Evolutionary conservation across 805 yeast genomes (phyloP).

Genomic region (Starmera pachycereana): DNA sequence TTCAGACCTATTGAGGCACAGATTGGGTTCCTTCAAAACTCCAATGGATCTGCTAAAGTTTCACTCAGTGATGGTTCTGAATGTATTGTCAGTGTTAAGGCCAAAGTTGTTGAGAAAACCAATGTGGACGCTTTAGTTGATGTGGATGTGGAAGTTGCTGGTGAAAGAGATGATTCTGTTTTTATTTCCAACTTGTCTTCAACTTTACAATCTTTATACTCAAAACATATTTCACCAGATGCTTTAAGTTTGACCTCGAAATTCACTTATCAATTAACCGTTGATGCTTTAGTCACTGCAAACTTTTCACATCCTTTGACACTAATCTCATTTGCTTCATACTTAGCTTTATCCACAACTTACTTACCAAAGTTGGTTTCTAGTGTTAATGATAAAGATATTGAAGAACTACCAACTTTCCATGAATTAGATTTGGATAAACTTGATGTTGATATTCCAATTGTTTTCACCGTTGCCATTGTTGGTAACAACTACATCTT

Average conservation of each 20-base stretch:
- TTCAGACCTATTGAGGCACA: conserved; percentile 82
- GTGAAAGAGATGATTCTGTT: conserved; percentile 70
- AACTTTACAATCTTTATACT: conserved; percentile 43
- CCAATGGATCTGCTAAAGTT: conserved; percentile 89
- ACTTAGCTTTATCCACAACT: conserved; percentile 73
- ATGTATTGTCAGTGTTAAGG: conserved; percentile 84
- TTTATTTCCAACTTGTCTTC: conserved; percentile 55
- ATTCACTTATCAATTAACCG: conserved; percentile 65
- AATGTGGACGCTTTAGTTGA: conserved; percentile 42
- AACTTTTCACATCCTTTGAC: conserved; percentile 75
- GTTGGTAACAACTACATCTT: conserved; percentile 56
- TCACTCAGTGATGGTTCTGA: conserved; percentile 86
- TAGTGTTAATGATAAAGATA: conserved; percentile 46
- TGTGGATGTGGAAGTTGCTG: conserved; percentile 75
- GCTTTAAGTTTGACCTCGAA: conserved; percentile 56
- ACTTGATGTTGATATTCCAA: conserved; percentile 55
- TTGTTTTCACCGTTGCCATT: conserved; percentile 66
- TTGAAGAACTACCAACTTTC: conserved; percentile 85
- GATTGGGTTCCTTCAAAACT: conserved; percentile 70
- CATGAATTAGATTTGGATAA: conserved; percentile 74
- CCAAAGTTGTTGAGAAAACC: conserved; percentile 55
- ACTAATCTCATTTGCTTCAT: conserved; percentile 67
- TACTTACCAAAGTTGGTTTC: conserved; percentile 64
- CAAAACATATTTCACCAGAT: conserved; percentile 40
- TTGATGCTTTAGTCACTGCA: conserved; percentile 74